phyloP scores from a whole-genome alignment of 495 filamentous ascomycete species.

The Talaromyces trachyspermus region DNA sequence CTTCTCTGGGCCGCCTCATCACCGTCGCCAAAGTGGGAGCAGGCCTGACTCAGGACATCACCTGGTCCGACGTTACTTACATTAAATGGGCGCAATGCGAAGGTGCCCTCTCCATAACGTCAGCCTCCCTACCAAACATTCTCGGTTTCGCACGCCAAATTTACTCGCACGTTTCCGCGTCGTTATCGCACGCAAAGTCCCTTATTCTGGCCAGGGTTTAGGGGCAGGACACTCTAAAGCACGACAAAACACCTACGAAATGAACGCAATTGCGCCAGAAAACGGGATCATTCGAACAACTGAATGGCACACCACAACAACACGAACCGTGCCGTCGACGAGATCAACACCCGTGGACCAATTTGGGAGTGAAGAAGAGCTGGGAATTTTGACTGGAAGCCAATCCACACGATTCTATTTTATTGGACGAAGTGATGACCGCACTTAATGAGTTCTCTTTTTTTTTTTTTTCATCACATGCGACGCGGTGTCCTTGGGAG shows the following conservation, averaged over 20 bases:
- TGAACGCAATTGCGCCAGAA: too few relatives aligned
- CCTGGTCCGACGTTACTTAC: not conserved
- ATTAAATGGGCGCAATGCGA: conserved; percentile 3
- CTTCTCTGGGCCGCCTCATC: conserved; percentile 3
- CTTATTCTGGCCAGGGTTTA: not conserved
- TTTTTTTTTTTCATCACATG: too few relatives aligned
- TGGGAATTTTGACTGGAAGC: not conserved
- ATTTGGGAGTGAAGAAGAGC: not conserved
- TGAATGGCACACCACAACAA: not conserved
- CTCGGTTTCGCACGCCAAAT: not conserved
- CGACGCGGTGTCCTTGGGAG: too few relatives aligned
- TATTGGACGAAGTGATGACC: too few relatives aligned
- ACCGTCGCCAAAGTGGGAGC: not conserved
- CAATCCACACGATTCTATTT: too few relatives aligned
- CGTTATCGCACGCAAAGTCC: not conserved
- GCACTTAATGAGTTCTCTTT: too few relatives aligned
- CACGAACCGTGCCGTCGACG: not conserved
- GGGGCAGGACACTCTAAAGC: not conserved
- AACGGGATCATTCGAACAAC: not conserved
- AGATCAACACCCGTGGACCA: not conserved
- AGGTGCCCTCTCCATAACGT: not conserved
- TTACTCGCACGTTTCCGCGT: not conserved
- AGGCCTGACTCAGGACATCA: not conserved
- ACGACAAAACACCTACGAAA: not conserved
- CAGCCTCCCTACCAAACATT: not conserved